These are phyloP conservation scores for Ogataea henricii DNA, from an alignment of 805 yeast genomes.

Conservation along the genomic window DNA sequence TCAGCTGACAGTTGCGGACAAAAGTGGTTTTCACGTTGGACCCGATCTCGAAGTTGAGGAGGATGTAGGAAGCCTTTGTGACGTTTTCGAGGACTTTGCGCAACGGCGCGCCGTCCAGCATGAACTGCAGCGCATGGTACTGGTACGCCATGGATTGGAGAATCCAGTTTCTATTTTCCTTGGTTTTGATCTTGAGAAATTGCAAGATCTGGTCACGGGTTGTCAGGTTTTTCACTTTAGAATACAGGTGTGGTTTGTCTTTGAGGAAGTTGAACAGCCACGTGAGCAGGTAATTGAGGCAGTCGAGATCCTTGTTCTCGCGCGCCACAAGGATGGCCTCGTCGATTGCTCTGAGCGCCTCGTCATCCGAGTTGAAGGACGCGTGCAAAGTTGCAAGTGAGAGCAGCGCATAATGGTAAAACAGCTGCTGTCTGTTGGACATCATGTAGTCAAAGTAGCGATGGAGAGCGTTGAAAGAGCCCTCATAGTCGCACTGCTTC, in stretches of 20 bases:
- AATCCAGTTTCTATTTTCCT: conserved; percentile 45
- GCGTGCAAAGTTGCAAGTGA: conserved; percentile 73
- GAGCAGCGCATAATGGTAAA: conserved; percentile 76
- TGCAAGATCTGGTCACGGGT: conserved; percentile 68
- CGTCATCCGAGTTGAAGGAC: conserved; percentile 62
- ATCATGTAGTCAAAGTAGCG: conserved; percentile 74
- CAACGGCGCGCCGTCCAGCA: conserved; percentile 53
- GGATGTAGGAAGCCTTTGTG: conserved; percentile 55
- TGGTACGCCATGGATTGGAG: conserved; percentile 64
- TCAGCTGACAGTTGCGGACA: conserved; percentile 47
- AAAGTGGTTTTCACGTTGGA: conserved; percentile 38
- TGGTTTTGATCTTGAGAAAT: conserved; percentile 58
- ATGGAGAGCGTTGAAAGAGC: conserved; percentile 58
- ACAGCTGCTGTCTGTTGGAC: conserved; percentile 60
- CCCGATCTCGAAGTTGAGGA: conserved; percentile 48
- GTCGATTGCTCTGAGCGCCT: conserved; percentile 76
- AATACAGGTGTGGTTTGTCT: conserved; percentile 57
- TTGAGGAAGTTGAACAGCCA: conserved; percentile 75
- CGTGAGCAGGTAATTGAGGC: conserved; percentile 69
- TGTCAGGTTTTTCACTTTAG: conserved; percentile 38
- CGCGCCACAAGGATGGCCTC: conserved; percentile 89
- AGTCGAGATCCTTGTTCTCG: conserved; percentile 74
- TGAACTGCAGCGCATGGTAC: conserved; percentile 58
- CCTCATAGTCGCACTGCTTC: conserved; percentile 61
- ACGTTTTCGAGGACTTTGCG: conserved; percentile 53